Evolutionary conservation across 208 protist genomes (phyloP), one percentile per base, ranked within the genome.

Genomic region (Acanthamoeba sp.): DNA sequence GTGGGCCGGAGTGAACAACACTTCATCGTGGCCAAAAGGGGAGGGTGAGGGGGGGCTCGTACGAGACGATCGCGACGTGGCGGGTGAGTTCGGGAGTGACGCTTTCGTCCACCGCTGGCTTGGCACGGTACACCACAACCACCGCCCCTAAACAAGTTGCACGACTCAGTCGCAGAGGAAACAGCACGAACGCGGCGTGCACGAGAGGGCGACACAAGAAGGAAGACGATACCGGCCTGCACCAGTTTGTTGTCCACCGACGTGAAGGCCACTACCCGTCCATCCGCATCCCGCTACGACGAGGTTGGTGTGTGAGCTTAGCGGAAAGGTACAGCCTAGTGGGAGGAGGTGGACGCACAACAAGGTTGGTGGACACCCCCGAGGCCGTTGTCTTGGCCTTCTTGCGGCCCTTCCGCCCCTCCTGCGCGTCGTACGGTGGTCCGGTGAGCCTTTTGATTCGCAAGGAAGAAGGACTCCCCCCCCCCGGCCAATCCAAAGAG

Each of bases 191-290:
- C 10, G 24, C 20, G 24, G 55, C 7, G n/a, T 0, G 16, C n/a
- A 34, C 22, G 59, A 0, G 3, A 5, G 27, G 3, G n/a, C 9
- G 59, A n/a, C 9, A 20, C 59, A 32, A 69, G 12, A 29, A n/a
- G 29, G 34, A 34, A 10, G 22, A n/a, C n/a, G 59, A 36, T 24
- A 85, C 76, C 76, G 16, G 45, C 36, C 16, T 38, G 42, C 38
- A 85, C 76, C 42, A 85, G 76, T 32, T 85, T 85, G 45, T 85
- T 59, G 38, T 85, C 76, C 7, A 85, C 76, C 14, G 76, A 85
- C 27, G 76, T 85, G 76, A 85, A 85, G 27, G 76, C 76, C 29
- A 57, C 45, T 2, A 85, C 76, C 12, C 76, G 22, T 36, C 76
- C 76, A 4, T 85, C 76, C 6, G 69, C 69, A 36, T 78, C 69